phyloP scores from a whole-genome alignment of 495 filamentous ascomycete species.

The Lasiosphaeris hirsuta region DNA sequence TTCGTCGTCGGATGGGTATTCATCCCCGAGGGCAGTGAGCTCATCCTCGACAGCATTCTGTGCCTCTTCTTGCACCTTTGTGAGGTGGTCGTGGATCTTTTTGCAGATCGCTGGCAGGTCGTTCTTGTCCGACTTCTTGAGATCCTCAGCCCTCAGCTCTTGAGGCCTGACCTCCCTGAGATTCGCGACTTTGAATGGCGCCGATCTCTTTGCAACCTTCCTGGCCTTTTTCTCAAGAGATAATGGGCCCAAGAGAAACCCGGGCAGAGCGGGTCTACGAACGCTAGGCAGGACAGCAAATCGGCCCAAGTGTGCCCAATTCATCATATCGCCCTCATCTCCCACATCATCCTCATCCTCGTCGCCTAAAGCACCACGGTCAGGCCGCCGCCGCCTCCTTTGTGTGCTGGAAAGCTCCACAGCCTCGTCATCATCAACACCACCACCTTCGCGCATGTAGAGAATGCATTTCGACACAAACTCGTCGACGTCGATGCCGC shows the following conservation, averaged over 20 bases:
- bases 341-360: constrained; percentile 50
- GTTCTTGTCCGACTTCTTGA: constrained; percentile 67
- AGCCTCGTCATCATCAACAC: constrained; percentile 39
- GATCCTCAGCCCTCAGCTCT: constrained; percentile 66
- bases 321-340: constrained; percentile 71
- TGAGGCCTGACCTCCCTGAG: constrained; percentile 67
- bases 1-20: constrained; percentile 27
- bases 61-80: constrained; percentile 36
- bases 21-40: constrained; percentile 32
- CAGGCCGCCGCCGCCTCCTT: constrained; percentile 35
- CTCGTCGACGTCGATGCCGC: constrained; percentile 85
- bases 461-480: constrained; percentile 88
- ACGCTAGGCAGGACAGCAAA: constrained; percentile 69
- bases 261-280: constrained; percentile 69
- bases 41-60: constrained; percentile 42
- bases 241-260: constrained; percentile 85
- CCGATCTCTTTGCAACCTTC: constrained; percentile 61
- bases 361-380: constrained; percentile 23
- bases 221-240: constrained; percentile 81
- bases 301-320: constrained; percentile 83
- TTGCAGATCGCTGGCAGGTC: constrained; percentile 69
- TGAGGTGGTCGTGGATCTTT: constrained; percentile 53
- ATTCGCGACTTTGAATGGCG: constrained; percentile 58
- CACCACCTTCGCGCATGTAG: constrained; percentile 70
- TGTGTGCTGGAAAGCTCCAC: constrained; percentile 46